Evolutionary conservation across 2,329 filamentous ascomycete genomes (phyloP).

Genomic region (Fusarium bactridioides): DNA sequence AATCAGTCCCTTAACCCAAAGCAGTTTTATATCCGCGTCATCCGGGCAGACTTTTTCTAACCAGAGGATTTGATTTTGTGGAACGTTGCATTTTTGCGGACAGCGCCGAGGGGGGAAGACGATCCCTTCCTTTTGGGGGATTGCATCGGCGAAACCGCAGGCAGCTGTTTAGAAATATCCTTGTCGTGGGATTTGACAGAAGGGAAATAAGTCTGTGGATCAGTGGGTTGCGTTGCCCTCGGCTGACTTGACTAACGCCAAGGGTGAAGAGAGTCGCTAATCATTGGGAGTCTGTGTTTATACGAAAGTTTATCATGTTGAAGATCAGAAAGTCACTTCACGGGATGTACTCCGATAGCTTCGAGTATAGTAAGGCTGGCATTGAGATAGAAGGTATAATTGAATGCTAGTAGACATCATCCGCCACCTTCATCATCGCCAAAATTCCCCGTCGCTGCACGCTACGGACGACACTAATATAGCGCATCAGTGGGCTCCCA

Average conservation of each 20-base stretch:
- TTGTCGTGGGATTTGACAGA: neutral
- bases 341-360: neutral
- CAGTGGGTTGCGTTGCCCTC: neutral
- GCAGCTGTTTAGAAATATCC: slow-evolving; percentile 6
- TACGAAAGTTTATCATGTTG: neutral
- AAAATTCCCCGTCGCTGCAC: neutral
- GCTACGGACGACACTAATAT: neutral
- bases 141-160: slow-evolving; percentile 22
- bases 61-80: neutral
- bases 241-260: slow-evolving; percentile 24
- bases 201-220: slow-evolving; percentile 2
- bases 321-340: neutral
- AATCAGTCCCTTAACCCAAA: slow-evolving; percentile 15
- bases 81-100: neutral
- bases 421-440: neutral
- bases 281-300: neutral
- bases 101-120: neutral
- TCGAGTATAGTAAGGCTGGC: accelerated
- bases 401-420: too few relatives aligned
- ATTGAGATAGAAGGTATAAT: accelerated
- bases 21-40: slow-evolving; percentile 16
- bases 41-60: neutral
- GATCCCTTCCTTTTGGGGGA: neutral
- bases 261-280: neutral
- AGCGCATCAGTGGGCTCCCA: neutral